These are phyloP conservation scores for Salinomyces thailandicus DNA, from an alignment of 2,329 filamentous ascomycete genomes.

Conservation along the genomic window DNA sequence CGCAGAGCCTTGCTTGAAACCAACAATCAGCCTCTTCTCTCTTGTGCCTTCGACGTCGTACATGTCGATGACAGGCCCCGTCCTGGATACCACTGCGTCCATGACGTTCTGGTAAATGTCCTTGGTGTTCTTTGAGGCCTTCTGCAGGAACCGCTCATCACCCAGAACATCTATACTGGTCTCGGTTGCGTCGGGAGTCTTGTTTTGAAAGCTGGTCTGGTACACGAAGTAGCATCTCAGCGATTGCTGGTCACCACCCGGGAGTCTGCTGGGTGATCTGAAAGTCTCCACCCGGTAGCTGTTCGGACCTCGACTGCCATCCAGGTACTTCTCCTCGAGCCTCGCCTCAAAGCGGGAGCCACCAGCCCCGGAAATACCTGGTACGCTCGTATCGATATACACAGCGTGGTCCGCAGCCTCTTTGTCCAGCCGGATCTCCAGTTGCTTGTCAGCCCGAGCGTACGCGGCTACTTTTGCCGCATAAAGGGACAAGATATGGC, in stretches of 20 bases:
- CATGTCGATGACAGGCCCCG: conserved; percentile 92
- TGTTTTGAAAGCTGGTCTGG: conserved; percentile 79
- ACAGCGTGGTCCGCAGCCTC: conserved; percentile 91
- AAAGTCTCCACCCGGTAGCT: conserved; percentile 95
- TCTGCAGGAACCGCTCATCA: conserved; percentile 87
- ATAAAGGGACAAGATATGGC: conserved; percentile 90
- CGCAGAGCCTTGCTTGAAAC: conserved; percentile 87
- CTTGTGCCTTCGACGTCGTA: conserved; percentile 86
- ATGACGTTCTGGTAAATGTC: conserved; percentile 93
- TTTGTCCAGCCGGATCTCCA: conserved; percentile 93
- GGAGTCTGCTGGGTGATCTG: conserved; percentile 74
- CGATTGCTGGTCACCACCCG: conserved; percentile 62
- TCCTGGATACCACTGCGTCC: conserved; percentile 68
- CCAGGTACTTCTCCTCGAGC: conserved; percentile 90
- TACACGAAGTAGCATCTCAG: conserved; percentile 98
- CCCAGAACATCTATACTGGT: conserved; percentile 84
- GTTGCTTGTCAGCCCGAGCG: conserved; percentile 81
- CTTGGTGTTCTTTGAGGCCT: conserved; percentile 92
- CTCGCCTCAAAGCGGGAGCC: conserved; percentile 91
- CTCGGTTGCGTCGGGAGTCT: conserved; percentile 63
- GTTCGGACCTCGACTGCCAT: conserved; percentile 58
- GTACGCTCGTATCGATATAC: conserved; percentile 95
- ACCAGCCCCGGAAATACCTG: conserved; percentile 62
- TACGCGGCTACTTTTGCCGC: conserved; percentile 93
- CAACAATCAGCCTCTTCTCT: conserved; percentile 89